Evolutionary conservation across 1,284 basidiomycete genomes (phyloP), one percentile per base, ranked within the genome.

Genomic region (Coniophora puteana): DNA sequence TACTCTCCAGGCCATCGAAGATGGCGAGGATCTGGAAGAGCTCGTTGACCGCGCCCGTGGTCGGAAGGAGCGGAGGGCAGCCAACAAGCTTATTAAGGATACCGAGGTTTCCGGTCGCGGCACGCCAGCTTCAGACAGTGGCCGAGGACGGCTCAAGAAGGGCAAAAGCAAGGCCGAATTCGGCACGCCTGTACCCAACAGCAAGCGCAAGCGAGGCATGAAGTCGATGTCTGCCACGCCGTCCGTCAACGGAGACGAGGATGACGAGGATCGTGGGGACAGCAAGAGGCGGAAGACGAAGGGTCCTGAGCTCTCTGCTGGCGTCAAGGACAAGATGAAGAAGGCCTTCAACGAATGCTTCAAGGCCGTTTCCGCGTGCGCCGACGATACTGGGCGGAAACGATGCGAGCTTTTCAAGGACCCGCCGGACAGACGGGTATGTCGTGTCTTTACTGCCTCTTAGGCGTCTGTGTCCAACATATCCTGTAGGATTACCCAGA

Each of bases 321-420:
- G 68, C 14, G 57, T 80, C 34, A 78, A 80, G 37, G 83, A 89
- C 27, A 80, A 78, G 56, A 83, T 93, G 84, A 92, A 91, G 69
- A 85, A 84, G 52, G 80, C 84, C 5, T 91, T 93, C 64, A 79
- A 80, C 44, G 84, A 87, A 49, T 86, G 87, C 58, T 78, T 88
- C 59, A 80, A 80, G 45, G 84, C 89, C n/a, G 84, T 93, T 21
- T 68, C 86, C 43, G 75, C 72, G 41, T 84, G 85, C 51, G 78
- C 86, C 53, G 87, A 88, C 48, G 76, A 78, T 4, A 76, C 73
- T 32, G 84, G 85, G 40, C 79, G 89, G 46, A 81, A 83, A 55
- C 83, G 89, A 27, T 91, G 89, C 55, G 85, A 88, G 45, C 76
- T 92, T 43, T 93, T 94, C 75, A 74, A 80, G 51, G 81, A 90